Evolutionary conservation across 2,329 filamentous ascomycete species (phyloP), one percentile per base, ranked within the genome.

Genomic region (Gyromitra esculenta): DNA sequence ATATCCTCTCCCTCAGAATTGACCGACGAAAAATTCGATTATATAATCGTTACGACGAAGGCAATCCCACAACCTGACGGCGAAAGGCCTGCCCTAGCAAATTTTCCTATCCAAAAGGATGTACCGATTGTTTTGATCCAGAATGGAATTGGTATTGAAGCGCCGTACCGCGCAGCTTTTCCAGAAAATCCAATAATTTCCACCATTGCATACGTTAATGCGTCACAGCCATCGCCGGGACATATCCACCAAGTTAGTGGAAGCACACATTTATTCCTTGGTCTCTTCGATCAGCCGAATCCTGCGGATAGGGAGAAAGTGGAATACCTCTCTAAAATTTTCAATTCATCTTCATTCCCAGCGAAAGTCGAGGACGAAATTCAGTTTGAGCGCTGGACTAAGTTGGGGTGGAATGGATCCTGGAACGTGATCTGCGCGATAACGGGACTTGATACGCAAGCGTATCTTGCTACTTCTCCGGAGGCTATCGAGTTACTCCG

Each of bases 1-100:
- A 92, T 89, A 81, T 86, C 89, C 21, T 89, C 87, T 48, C 87
- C 89, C 11, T 84, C 85, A 7, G 87, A 88, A n/a, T 89, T 89
- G 2, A 84, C 79, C 77, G 84, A 80, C 56, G 72, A 81, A 67
- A 71, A 81, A 18, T 90, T 88, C 88, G 89, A 92, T 83, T 92
- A 88, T 81, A 87, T 92, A 56, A 85, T 92, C 69, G 88, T 92
- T 57, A 90, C 89, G 11, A 92, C 90, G 21, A 92, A 92, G 82
- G 90, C 90, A 0, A 85, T 92, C 8, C 90, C 90, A 15, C 57
- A 67, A 45, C 41, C 73, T 37, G n/a, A 21, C 2, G 21, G 62
- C 5, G 4, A 52, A 43, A 64, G 25, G 5, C 69, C 59, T 4
- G 15, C 60, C 1, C 75, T 81, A 50, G 80, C 85, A 45, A 77